Evolutionary conservation across 805 yeast species (phyloP).

Genomic region (Nakazawaea ishiwadae): DNA sequence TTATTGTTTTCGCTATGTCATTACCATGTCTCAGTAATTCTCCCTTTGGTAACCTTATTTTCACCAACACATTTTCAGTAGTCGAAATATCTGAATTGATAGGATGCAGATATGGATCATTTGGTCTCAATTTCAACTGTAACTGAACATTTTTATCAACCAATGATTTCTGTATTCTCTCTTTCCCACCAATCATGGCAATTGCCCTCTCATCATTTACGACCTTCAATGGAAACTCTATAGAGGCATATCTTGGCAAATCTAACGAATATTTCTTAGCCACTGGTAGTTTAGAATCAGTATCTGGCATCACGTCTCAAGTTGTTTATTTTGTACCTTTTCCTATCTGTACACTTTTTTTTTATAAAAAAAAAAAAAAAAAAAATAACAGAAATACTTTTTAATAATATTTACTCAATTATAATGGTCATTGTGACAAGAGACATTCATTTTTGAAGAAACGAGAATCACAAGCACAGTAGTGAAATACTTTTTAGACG

Average conservation of each 20-base stretch:
- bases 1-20: slow-evolving; percentile 37
- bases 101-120: slow-evolving; percentile 49
- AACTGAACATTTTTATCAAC: slow-evolving; percentile 26
- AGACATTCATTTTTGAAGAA: no score
- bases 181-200: slow-evolving; percentile 62
- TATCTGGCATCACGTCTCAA: neutral
- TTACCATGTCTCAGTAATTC: slow-evolving; percentile 36
- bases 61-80: slow-evolving; percentile 55
- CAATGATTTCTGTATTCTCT: slow-evolving; percentile 35
- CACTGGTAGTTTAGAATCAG: neutral
- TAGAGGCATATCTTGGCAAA: slow-evolving; percentile 66
- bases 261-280: slow-evolving; percentile 63
- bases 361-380: neutral
- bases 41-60: slow-evolving; percentile 56
- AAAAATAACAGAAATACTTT: neutral
- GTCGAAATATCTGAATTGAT: slow-evolving; percentile 47
- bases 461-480: no score
- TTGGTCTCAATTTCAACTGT: slow-evolving; percentile 27
- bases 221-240: slow-evolving; percentile 77
- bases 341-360: neutral
- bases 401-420: no score
- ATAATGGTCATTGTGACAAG: no score
- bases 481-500: neutral
- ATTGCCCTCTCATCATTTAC: slow-evolving; percentile 59
- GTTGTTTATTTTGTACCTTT: neutral